phyloP scores from a whole-genome alignment of 2,329 filamentous ascomycete genomes.

The Trichoderma atroviride region DNA sequence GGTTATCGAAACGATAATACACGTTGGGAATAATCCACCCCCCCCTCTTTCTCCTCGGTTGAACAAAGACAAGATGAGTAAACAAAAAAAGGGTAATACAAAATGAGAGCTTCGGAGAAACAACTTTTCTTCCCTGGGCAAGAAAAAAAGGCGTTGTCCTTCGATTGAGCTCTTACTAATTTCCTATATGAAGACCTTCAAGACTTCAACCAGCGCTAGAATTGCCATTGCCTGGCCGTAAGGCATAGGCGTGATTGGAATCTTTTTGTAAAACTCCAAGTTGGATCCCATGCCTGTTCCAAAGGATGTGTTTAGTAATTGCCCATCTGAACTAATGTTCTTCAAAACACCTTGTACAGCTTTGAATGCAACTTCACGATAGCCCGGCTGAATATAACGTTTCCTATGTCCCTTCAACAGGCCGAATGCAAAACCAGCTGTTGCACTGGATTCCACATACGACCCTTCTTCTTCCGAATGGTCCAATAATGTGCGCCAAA shows the following conservation, averaged over 20 bases:
- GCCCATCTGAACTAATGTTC: background rate
- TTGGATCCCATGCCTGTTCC: constrained; percentile 12
- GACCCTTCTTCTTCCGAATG: constrained; percentile 15
- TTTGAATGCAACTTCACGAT: background rate
- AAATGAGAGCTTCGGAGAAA: too few species aligned
- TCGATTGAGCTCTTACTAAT: background rate
- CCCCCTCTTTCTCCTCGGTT: too few species aligned
- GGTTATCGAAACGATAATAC: too few species aligned
- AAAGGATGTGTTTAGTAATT: constrained; percentile 17
- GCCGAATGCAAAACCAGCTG: constrained; percentile 17
- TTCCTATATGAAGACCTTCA: background rate
- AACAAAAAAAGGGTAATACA: too few species aligned
- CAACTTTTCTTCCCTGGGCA: too few species aligned
- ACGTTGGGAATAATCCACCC: too few species aligned
- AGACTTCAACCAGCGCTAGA: background rate
- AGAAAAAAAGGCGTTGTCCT: background rate
- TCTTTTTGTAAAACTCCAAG: constrained; percentile 21
- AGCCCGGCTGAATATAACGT: background rate
- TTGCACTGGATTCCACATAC: constrained; percentile 12
- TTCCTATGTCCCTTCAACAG: constrained; percentile 11
- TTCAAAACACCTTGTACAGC: constrained; percentile 1
- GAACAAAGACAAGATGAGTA: too few species aligned
- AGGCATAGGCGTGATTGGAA: constrained; percentile 12
- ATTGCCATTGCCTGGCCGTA: constrained; percentile 20
- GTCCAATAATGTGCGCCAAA: constrained; percentile 15